phyloP scores from a whole-genome alignment of 2,329 filamentous ascomycete species.

The Ustilaginoidea virens region DNA sequence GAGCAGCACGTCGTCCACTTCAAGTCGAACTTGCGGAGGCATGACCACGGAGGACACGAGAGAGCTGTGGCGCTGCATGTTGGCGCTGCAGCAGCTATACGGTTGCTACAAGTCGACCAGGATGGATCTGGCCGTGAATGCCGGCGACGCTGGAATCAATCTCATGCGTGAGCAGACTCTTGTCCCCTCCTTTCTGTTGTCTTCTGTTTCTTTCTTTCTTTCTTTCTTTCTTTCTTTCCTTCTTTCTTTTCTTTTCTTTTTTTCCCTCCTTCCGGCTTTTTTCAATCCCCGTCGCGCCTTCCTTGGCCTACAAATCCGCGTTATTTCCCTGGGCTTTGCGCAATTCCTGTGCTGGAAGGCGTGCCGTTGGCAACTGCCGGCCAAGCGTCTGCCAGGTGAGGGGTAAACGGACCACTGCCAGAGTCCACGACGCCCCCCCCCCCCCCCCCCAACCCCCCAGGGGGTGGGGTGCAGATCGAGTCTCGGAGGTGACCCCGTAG shows the following conservation, averaged over 20 bases:
- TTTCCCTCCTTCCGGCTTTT: neutral
- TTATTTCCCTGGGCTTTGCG: too few species aligned
- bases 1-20: conserved; percentile 6
- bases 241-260: neutral
- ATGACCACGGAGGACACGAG: conserved; percentile 23
- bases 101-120: conserved; percentile 33
- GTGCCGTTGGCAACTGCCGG: too few species aligned
- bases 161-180: conserved; percentile 26
- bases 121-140: conserved; percentile 29
- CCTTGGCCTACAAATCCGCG: too few species aligned
- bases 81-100: conserved; percentile 29
- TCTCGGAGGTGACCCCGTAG: too few species aligned
- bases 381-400: too few species aligned
- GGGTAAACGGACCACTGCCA: too few species aligned
- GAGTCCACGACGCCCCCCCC: too few species aligned
- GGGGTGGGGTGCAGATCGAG: too few species aligned
- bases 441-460: too few species aligned
- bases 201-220: neutral
- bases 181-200: neutral
- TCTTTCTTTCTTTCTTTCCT: neutral
- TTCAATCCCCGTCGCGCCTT: neutral
- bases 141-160: conserved; percentile 21
- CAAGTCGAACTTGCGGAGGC: conserved; percentile 15
- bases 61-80: conserved; percentile 32
- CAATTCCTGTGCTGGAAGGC: too few species aligned